Evolutionary conservation across 257 asterid species (phyloP), one percentile per base, ranked within the genome.

Genomic region (Ilex aquifolium): DNA sequence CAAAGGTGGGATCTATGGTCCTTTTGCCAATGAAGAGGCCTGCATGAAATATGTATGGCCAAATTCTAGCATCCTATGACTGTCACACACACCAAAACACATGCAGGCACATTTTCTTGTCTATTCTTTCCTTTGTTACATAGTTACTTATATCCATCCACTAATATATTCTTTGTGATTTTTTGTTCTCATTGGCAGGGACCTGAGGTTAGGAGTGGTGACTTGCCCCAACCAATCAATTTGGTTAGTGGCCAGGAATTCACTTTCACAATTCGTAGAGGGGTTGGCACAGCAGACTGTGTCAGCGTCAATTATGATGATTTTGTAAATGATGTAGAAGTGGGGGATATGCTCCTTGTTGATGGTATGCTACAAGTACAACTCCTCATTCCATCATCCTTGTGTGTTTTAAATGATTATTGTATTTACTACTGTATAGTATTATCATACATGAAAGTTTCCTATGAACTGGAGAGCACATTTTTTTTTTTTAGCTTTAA

Each of bases 151-250:
- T 36, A 36, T 36, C 42, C 42, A 36, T 36, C 42, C 5, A 36
- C 42, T 8, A 21, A 21, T 21, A 49, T 66, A 14, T 11, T 10
- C 50, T 57, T 63, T 53, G 51, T 36, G 1, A 57, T 36, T 15
- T 68, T 52, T 65, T 61, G 61, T 55, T 64, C 62, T 73, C 30
- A 62, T 59, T 81, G 75, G 67, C 94, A 93, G 97, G 99, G 99
- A 66, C 99, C 99, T 66, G 97, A 93, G 85, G 99, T 93, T 69
- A 85, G 99, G 71, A 90, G 97, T 67, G 99, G 99, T 14, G 99
- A 93, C 73, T 90, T 93, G 76, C 97, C 99, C 55, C 97, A 93
- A 69, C 99, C 99, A 36, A 81, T 88, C 74, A 82, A 30, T 21
- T 74, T 93, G 76, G 61, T 57, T 60, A 56, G 88, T 62, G 99